Base-by-base conservation (phyloP, 1,139 yeast genomes). In the Torulaspora globosa region DNA sequence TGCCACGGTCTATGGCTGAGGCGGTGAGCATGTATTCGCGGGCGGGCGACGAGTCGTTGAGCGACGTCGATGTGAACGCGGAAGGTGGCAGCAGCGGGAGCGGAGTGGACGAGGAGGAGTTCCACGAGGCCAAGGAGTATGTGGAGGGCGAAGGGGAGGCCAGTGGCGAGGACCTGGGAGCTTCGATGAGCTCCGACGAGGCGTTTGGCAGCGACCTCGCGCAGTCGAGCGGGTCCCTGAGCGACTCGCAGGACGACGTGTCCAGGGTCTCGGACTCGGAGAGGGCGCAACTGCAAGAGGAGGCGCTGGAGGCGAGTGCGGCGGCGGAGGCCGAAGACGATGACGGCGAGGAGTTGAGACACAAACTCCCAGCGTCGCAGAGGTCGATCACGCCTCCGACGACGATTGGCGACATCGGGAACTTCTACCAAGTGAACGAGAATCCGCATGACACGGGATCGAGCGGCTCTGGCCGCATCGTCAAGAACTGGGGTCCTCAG, bases 401-500 rank as follows among this genome's bases (percentile, higher is more conserved):
- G 7, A 70, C 76, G 0, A 68, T 76, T 1, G 72, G 75, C 6
- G 79, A 75, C 45, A 71, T 71, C 34, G 60, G 65, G 4, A 69
- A 70, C 26, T 79, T 75, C 55, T 78, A 72, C 60, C 72, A 69
- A 46, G 63, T 79, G 39, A 76, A 79, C 59, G 87, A 81, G 66
- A 51, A 68, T 43, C 46, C 67, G 39, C 59, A 74, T 51, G 84
- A 80, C 62, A 69, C 75, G 58, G 88, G 90, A 39, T 68, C 87
- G 47, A 84, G 78, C 59, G 62, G 68, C 3, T 76, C 82, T 9
- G 69, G 58, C 6, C 73, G 80, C 52, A 80, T 79, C 27, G 63
- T 70, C 47, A 84, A 84, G 61, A 79, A 76, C 53, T 83, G 92
- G 87, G 73, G 80, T 0, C 47, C 71, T 51, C 62, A 67, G 53